Evolutionary conservation across 768 basidiomycete genomes (phyloP).

Genomic region (Arthromyces matolae): DNA sequence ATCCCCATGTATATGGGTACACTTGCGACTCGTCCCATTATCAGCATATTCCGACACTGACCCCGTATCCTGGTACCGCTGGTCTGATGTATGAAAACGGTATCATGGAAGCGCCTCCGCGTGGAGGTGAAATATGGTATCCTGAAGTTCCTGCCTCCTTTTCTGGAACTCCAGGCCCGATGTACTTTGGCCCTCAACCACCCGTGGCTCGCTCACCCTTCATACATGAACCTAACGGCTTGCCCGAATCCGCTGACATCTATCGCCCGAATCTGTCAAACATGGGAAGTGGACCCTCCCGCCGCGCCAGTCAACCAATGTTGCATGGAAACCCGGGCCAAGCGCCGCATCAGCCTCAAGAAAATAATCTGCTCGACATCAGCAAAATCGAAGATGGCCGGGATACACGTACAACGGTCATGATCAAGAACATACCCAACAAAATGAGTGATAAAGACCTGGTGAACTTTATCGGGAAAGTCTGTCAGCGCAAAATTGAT

Average conservation of each 20-base stretch:
- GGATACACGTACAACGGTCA: constrained; percentile 81
- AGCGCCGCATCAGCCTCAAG: constrained; percentile 16
- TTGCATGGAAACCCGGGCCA: constrained; percentile 1
- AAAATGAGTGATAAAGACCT: constrained; percentile 81
- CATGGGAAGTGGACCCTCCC: background rate
- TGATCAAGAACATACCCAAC: constrained; percentile 93
- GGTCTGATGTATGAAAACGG: constrained; percentile 27
- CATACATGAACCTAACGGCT: constrained; percentile 1
- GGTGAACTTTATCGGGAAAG: constrained; percentile 61
- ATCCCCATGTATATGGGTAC: constrained; percentile 12
- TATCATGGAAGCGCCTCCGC: constrained; percentile 17
- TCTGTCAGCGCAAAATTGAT: constrained; percentile 75
- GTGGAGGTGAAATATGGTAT: constrained; percentile 13
- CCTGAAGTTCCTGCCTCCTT: constrained; percentile 9
- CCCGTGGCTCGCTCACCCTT: constrained; percentile 3
- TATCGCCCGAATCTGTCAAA: constrained; percentile 1
- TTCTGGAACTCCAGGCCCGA: constrained; percentile 1
- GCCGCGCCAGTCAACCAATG: background rate
- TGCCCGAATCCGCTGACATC: constrained; percentile 6
- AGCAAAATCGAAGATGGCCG: constrained; percentile 69
- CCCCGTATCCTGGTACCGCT: constrained; percentile 8
- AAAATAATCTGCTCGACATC: constrained; percentile 55
- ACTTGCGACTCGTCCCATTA: constrained; percentile 16
- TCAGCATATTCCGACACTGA: constrained; percentile 7
- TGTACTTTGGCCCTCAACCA: constrained; percentile 13